Percentiles rank a stretch among this genome's conserved stretches.
phyloP scores from a whole-genome alignment of 164 flowering plant genomes.

The Umbellularia californica region DNA sequence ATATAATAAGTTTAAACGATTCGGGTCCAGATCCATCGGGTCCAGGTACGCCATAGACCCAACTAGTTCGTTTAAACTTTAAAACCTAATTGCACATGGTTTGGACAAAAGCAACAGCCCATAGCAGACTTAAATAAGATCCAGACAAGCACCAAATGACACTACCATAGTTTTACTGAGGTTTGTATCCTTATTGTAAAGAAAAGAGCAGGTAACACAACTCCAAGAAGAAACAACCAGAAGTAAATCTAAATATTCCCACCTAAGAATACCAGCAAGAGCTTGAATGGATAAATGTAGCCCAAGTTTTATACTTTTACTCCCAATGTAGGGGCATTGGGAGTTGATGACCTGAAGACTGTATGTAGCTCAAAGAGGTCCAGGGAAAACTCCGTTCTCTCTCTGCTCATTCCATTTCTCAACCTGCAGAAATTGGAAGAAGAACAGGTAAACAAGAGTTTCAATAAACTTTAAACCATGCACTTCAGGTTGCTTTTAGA shows the following conservation, averaged over 20 bases:
- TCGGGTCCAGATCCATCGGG: too few relatives aligned
- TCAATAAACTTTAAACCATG: too few relatives aligned
- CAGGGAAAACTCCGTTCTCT: conserved; percentile 62
- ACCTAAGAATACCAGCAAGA: neutral
- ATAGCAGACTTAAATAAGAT: too few relatives aligned
- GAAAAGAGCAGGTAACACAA: neutral
- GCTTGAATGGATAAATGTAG: neutral
- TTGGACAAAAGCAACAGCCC: too few relatives aligned
- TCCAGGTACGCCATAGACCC: too few relatives aligned
- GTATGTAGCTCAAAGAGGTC: conserved; percentile 41
- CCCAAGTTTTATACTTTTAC: neutral
- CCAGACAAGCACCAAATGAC: too few relatives aligned
- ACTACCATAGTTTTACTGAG: too few relatives aligned
- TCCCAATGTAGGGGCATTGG: neutral
- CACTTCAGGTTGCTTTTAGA: too few relatives aligned
- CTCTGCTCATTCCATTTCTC: conserved; percentile 73
- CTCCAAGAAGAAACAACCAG: neutral
- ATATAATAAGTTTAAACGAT: too few relatives aligned
- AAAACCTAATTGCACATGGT: too few relatives aligned
- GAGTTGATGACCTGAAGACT: neutral
- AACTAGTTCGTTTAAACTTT: too few relatives aligned
- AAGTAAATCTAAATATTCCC: neutral
- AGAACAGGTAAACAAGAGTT: neutral
- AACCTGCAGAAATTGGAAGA: conserved; percentile 32
- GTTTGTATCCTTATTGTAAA: neutral